Conservation (phyloP, 257 asterid genomes). For the Salvia rosmarinus region DNA sequence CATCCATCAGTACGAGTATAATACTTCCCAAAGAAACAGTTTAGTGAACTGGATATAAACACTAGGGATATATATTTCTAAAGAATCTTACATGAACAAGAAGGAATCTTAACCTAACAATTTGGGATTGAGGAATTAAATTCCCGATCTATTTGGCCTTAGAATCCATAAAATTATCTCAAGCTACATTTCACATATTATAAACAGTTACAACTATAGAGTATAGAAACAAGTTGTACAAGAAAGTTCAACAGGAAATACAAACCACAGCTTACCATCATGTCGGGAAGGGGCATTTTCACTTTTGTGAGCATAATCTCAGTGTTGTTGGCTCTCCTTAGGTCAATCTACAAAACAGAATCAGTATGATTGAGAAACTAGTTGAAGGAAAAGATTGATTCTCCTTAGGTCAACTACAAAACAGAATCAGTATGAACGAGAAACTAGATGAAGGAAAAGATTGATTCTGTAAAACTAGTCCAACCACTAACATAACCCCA, state of each 20-base stretch:
- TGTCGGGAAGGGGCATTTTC: slow-evolving; percentile 99
- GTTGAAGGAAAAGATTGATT: slow-evolving; percentile 8
- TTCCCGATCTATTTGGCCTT: not conserved
- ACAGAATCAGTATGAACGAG: slow-evolving; percentile 24
- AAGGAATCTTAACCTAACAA: slow-evolving; percentile 23
- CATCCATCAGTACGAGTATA: slow-evolving; percentile 27
- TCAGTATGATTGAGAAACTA: slow-evolving; percentile 26
- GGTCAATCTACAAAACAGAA: slow-evolving; percentile 71
- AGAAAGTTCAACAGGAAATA: slow-evolving; percentile 24
- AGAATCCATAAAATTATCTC: not conserved
- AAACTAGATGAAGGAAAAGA: slow-evolving; percentile 26
- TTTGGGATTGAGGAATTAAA: not conserved
- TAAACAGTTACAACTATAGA: not conserved
- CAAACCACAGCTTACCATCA: slow-evolving; percentile 72
- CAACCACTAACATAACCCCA: not conserved
- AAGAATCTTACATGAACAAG: slow-evolving; percentile 21
- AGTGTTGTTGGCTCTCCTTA: slow-evolving; percentile 96
- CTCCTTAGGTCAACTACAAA: too few relatives aligned
- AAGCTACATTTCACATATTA: slow-evolving; percentile 22
- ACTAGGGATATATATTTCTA: slow-evolving; percentile 16
- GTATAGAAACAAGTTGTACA: slow-evolving; percentile 7
- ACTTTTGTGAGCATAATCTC: slow-evolving; percentile 99
- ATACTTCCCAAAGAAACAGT: not conserved
- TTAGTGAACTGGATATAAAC: slow-evolving; percentile 21
- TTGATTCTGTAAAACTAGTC: slow-evolving; percentile 6